Evolutionary conservation across 2,329 filamentous ascomycete species (phyloP).

Genomic region (Xylaria sp.): DNA sequence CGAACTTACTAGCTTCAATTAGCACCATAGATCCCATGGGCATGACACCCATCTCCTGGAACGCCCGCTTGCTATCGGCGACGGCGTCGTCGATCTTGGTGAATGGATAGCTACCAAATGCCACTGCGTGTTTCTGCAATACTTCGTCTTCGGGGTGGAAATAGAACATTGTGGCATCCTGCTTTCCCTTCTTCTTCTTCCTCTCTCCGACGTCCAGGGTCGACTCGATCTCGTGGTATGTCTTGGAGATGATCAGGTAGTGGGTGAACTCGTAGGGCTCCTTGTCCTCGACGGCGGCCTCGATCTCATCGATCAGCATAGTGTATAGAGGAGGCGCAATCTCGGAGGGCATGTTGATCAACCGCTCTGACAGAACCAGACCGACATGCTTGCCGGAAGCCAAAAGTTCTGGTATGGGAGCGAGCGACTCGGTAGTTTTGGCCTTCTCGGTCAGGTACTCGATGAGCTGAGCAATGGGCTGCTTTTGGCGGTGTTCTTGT

Average conservation of each 20-base stretch:
- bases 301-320: conserved; percentile 88
- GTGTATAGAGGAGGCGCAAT: conserved; percentile 89
- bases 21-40: conserved; percentile 79
- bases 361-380: conserved; percentile 80
- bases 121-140: conserved; percentile 68
- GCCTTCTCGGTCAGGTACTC: conserved; percentile 63
- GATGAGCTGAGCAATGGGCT: conserved; percentile 64
- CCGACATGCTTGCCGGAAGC: conserved; percentile 61
- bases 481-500: conserved; percentile 69
- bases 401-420: conserved; percentile 54
- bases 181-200: conserved; percentile 63
- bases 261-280: conserved; percentile 92
- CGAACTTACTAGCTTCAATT: conserved; percentile 75
- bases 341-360: conserved; percentile 96
- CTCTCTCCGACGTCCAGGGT: conserved; percentile 64
- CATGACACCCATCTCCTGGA: conserved; percentile 87
- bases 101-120: conserved; percentile 67
- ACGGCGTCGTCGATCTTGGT: conserved; percentile 74
- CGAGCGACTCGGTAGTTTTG: conserved; percentile 48
- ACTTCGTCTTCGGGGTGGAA: conserved; percentile 97
- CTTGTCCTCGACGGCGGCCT: conserved; percentile 79
- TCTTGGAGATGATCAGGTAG: conserved; percentile 86
- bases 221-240: conserved; percentile 84
- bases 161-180: conserved; percentile 64
- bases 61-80: conserved; percentile 88